Evolutionary conservation across 805 yeast species (phyloP).

Genomic region (Wickerhamomyces rabaulensis): DNA sequence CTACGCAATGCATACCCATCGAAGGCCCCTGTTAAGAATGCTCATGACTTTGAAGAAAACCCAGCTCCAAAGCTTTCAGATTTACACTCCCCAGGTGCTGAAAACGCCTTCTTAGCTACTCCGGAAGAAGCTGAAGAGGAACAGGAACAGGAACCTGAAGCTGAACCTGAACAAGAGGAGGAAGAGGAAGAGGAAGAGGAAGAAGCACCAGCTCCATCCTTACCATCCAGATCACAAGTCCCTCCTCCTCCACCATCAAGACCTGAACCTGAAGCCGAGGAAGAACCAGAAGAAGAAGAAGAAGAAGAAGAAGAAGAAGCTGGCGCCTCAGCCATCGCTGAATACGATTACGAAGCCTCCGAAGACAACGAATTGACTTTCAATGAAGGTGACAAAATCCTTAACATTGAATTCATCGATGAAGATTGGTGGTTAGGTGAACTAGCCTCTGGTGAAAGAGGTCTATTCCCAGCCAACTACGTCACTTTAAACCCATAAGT

Average conservation of each 20-base stretch:
- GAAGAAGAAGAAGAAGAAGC: slow-evolving; percentile 18
- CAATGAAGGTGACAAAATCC: slow-evolving; percentile 75
- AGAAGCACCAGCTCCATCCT: slow-evolving; percentile 23
- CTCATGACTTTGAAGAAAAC: slow-evolving; percentile 4
- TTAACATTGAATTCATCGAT: slow-evolving; percentile 81
- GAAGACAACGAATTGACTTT: slow-evolving; percentile 91
- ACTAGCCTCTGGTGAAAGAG: slow-evolving; percentile 64
- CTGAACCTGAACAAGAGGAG: neutral
- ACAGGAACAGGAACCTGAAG: slow-evolving; percentile 1
- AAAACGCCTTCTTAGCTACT: slow-evolving; percentile 9
- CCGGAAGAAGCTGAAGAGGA: neutral
- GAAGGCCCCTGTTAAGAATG: neutral
- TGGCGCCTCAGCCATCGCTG: slow-evolving; percentile 59
- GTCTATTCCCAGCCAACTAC: slow-evolving; percentile 89
- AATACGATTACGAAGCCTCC: slow-evolving; percentile 84
- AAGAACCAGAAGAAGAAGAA: slow-evolving; percentile 12
- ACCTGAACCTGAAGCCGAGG: slow-evolving; percentile 12
- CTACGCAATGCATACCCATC: neutral
- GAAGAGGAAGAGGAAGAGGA: slow-evolving; percentile 1
- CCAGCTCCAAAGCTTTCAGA: slow-evolving; percentile 9
- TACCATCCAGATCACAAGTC: slow-evolving; percentile 18
- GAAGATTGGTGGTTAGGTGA: slow-evolving; percentile 98
- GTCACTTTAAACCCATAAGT: slow-evolving; percentile 38
- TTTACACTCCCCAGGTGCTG: slow-evolving; percentile 13
- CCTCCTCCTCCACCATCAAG: slow-evolving; percentile 12